Evolutionary conservation across 768 basidiomycete species (phyloP).

Genomic region (Mycena crocata): DNA sequence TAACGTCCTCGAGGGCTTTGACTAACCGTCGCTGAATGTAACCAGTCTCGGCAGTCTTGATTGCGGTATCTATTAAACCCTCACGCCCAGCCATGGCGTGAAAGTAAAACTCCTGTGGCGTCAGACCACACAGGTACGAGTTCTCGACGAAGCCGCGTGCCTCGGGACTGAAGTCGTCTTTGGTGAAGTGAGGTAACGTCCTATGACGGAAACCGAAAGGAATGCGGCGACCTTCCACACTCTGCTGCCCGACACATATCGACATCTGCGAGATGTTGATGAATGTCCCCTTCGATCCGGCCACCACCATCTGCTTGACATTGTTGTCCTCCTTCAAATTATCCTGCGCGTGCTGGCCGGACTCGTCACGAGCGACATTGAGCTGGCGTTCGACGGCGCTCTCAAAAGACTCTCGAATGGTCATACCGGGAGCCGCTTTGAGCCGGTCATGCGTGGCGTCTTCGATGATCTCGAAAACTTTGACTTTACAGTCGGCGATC

Average conservation of each 20-base stretch:
- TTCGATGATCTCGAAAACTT: conserved; percentile 81
- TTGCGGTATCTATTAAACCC: conserved; percentile 98
- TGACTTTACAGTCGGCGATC: conserved; percentile 83
- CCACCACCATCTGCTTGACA: conserved; percentile 99
- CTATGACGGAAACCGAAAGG: conserved; percentile 98
- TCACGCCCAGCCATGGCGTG: conserved; percentile 99
- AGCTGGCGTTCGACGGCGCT: conserved; percentile 90
- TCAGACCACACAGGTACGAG: conserved; percentile 95
- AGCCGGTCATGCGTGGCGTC: conserved; percentile 88
- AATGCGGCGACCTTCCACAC: conserved; percentile 97
- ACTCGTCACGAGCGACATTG: conserved; percentile 94
- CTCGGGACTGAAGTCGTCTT: conserved; percentile 98
- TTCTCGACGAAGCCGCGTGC: conserved; percentile 99
- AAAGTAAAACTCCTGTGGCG: conserved; percentile 99
- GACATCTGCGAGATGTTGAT: conserved; percentile 99
- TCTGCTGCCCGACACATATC: conserved; percentile 98
- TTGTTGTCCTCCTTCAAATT: conserved; percentile 99
- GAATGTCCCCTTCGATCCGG: conserved; percentile 98
- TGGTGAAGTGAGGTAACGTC: conserved; percentile 95
- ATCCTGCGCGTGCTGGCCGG: conserved; percentile 97
- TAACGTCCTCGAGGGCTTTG: conserved; percentile 97
- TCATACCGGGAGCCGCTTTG: conserved; percentile 96
- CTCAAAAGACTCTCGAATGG: conserved; percentile 98
- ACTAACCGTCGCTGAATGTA: conserved; percentile 99
- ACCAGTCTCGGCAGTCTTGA: conserved; percentile 99